A percentile compares a stretch with the other conserved stretches of the same genome.
These are phyloP conservation scores for Pseudogymnoascus sp. DNA, from an alignment of 2,329 filamentous ascomycete species.

Conservation along the genomic window DNA sequence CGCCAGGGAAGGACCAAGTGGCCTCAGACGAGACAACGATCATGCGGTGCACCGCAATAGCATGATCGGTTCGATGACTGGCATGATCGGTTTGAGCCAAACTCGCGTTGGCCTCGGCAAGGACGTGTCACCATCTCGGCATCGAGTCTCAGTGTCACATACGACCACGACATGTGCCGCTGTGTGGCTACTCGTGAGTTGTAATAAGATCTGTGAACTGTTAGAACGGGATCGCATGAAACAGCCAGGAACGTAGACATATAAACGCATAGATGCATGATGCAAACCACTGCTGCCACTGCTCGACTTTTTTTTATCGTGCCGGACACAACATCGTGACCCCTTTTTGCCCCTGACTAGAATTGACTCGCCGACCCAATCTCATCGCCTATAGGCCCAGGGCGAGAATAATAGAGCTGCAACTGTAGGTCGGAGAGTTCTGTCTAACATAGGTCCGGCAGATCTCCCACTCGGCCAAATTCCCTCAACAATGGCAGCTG, in stretches of 20 bases:
- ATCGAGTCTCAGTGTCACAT: background rate
- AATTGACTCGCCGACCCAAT: background rate
- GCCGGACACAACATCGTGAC: background rate
- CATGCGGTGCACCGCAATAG: conserved; percentile 1
- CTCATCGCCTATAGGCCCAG: background rate
- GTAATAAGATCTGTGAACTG: background rate
- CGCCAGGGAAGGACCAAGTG: background rate
- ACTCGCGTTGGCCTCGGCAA: background rate
- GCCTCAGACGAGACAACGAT: conserved; percentile 1
- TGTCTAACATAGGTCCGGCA: background rate
- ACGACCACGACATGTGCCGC: background rate
- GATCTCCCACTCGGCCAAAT: background rate
- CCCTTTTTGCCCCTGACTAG: conserved; percentile 1
- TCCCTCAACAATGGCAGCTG: background rate
- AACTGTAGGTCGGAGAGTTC: background rate
- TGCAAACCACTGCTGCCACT: background rate
- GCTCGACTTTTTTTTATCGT: background rate
- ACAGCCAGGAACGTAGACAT: background rate
- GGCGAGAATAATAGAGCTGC: background rate
- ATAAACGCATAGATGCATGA: conserved; percentile 1
- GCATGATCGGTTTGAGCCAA: background rate
- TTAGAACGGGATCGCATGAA: background rate
- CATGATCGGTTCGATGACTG: background rate
- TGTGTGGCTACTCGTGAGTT: background rate
- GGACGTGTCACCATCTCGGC: conserved; percentile 2